Evolutionary conservation across 257 asterid genomes (phyloP).

Genomic region (Ajuga chamaepitys): DNA sequence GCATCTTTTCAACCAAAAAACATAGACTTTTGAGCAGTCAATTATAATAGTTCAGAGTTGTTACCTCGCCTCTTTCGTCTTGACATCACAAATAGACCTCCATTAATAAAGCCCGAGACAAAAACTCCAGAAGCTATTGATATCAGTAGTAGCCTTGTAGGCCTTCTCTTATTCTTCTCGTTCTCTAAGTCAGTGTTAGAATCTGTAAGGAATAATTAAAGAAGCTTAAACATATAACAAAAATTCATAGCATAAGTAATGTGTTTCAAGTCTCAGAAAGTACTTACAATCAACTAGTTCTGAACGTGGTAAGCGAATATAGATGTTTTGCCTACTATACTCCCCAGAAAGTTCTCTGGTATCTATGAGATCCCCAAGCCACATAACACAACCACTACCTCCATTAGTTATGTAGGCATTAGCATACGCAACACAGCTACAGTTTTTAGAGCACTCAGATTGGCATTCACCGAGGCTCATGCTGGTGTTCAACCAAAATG

Average conservation of each 20-base stretch:
- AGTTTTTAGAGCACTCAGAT: constrained; percentile 16
- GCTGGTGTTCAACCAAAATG: constrained; percentile 11
- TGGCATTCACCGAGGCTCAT: constrained; percentile 19
- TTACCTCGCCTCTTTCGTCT: constrained; percentile 14
- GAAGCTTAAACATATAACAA: not conserved
- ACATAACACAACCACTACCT: constrained; percentile 24
- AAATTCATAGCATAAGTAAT: not conserved
- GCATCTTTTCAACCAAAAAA: not conserved
- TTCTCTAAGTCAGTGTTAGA: not conserved
- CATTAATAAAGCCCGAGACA: constrained; percentile 1
- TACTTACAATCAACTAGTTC: constrained; percentile 4
- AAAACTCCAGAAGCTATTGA: constrained; percentile 7
- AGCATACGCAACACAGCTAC: constrained; percentile 28
- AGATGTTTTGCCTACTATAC: constrained; percentile 4
- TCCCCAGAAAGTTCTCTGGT: not conserved
- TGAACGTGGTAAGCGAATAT: constrained; percentile 15
- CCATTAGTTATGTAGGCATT: constrained; percentile 18
- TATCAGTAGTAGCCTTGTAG: constrained; percentile 5
- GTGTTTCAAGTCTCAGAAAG: not conserved
- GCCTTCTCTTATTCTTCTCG: constrained; percentile 4
- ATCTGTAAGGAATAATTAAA: not conserved
- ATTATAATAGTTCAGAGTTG: not conserved
- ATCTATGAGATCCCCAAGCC: constrained; percentile 28
- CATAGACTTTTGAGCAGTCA: not conserved
- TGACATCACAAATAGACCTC: not conserved